Conservation (phyloP, 805 yeast species). For the Yarrowia phangngaensis region DNA sequence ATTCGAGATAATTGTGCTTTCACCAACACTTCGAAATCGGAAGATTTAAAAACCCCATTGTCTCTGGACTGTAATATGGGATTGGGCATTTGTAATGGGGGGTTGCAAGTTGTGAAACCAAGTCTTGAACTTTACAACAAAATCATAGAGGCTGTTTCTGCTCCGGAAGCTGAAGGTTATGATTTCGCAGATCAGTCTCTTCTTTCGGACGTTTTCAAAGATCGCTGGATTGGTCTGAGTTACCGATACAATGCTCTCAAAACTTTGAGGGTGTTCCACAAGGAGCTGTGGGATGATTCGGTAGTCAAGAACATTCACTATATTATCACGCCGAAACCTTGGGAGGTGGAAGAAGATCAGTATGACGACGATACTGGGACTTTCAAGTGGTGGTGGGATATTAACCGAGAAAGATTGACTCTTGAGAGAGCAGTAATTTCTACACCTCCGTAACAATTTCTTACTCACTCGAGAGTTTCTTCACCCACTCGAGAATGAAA, state of each 20-base stretch:
- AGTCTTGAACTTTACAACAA: slow-evolving; percentile 39
- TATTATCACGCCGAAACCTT: slow-evolving; percentile 58
- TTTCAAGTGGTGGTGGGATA: slow-evolving; percentile 50
- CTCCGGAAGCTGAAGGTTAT: slow-evolving; percentile 44
- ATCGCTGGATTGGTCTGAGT: slow-evolving; percentile 50
- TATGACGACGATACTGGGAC: slow-evolving; percentile 47
- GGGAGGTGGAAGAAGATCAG: slow-evolving; percentile 45
- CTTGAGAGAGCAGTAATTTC: slow-evolving; percentile 5
- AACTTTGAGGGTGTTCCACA: slow-evolving; percentile 48
- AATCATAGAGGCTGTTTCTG: slow-evolving; percentile 44
- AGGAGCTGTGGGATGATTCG: slow-evolving; percentile 46
- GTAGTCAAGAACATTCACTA: slow-evolving; percentile 57
- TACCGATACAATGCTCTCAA: slow-evolving; percentile 56
- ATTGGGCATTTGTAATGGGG: slow-evolving; percentile 56
- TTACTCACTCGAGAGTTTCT: too few relatives aligned
- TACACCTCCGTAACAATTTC: too few relatives aligned
- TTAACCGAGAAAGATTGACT: slow-evolving; percentile 32
- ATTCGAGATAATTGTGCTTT: slow-evolving; percentile 49
- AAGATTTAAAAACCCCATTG: slow-evolving; percentile 43
- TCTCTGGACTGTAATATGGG: slow-evolving; percentile 38
- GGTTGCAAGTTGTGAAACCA: slow-evolving; percentile 52
- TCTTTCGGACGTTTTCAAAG: slow-evolving; percentile 51
- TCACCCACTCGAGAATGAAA: too few relatives aligned
- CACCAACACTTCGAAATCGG: slow-evolving; percentile 40
- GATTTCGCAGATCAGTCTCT: slow-evolving; percentile 59